These are phyloP conservation scores for Calocybe gangraenosa DNA, from an alignment of 768 basidiomycete genomes.

Conservation along the genomic window DNA sequence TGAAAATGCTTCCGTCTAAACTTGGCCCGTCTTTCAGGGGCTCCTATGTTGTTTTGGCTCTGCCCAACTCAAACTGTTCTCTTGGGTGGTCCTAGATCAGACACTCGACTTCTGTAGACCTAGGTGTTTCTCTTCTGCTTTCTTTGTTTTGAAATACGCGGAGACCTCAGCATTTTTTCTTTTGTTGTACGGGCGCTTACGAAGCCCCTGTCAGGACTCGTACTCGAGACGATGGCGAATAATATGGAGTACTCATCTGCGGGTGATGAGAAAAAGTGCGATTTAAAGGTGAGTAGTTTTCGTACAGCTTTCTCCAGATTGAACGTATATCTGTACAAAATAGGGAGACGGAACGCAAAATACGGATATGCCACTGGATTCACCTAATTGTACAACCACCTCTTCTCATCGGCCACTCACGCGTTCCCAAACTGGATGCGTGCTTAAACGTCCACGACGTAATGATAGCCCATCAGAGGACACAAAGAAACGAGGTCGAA, in stretches of 20 bases:
- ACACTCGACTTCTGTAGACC: too few species aligned
- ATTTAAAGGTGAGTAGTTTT: conserved; percentile 7
- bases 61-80: conserved; percentile 3
- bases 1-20: conserved; percentile 22
- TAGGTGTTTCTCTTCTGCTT: too few species aligned
- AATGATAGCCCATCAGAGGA: conserved; percentile 16
- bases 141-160: too few species aligned
- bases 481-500: conserved; percentile 4
- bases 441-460: conserved; percentile 23
- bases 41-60: conserved; percentile 13
- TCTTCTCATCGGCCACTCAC: conserved; percentile 26
- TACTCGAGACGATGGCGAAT: neutral
- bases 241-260: too few species aligned
- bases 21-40: conserved; percentile 20
- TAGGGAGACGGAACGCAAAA: neutral
- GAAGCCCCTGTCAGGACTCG: conserved; percentile 18
- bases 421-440: conserved; percentile 31
- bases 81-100: too few species aligned
- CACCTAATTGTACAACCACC: neutral
- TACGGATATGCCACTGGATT: neutral
- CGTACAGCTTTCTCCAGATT: too few species aligned
- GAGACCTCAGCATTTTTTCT: conserved; percentile 1
- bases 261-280: too few species aligned
- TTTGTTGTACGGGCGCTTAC: neutral
- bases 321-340: too few species aligned